Evolutionary conservation across 495 filamentous ascomycete genomes (phyloP), one percentile per base, ranked within the genome.

Genomic region (Hyaloscypha variabilis): DNA sequence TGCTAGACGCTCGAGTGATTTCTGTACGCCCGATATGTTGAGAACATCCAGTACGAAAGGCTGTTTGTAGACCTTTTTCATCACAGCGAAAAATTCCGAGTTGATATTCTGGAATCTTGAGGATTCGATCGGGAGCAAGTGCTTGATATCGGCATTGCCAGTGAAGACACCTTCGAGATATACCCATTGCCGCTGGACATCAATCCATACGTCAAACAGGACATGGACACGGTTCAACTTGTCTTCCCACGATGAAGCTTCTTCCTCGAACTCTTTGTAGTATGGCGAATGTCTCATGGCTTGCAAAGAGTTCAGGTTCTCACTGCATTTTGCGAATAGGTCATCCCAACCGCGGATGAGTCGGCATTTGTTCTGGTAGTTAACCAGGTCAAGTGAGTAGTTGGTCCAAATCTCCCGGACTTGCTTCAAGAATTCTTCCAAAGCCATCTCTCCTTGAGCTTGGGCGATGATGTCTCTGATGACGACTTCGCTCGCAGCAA

Each of bases 221-320:
- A 98, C 92, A 74, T 98, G 95, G 24, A 98, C 92, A 42, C 96
- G 88, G 76, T 99, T 99, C 50, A 99, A 83, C 71, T 96, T 97
- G 76, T 99, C 95, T 77, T 99, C 95, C 96, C 96, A 99, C 3
- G 88, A 85, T 2, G 93, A 90, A 23, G 95, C 95, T 67, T 98
- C 96, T 70, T 98, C 95, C 73, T 98, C 95, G 69, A 99, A 99
- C 70, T 97, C 94, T 74, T 97, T 97, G 79, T 96, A 98, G 75
- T 98, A 99, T 0, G 95, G 95, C 6, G 95, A 99, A 75, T 99
- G 94, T 74, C 91, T 88, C 95, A 99, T 99, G 23, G 95, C 96
- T 78, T 98, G 96, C 55, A 99, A 78, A 11, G 95, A 98, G 77
- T 96, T 97, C 46, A 98, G 77, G 72, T 99, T 96, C 74, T 99